phyloP scores from a whole-genome alignment of 1,284 basidiomycete species.

The Cerrena zonata region DNA sequence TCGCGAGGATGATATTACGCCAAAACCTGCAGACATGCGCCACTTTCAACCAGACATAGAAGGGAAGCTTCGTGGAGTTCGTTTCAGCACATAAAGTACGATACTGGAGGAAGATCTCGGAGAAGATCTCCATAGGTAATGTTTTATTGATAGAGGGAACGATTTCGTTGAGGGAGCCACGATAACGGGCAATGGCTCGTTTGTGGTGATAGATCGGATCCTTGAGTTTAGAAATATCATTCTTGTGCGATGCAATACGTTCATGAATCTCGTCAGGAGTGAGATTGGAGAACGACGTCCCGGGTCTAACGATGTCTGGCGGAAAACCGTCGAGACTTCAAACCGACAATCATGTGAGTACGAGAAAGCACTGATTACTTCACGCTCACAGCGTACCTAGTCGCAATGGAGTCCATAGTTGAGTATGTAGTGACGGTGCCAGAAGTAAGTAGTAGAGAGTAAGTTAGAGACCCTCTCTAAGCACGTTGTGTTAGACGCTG shows the following conservation, averaged over 20 bases:
- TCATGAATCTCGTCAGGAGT: neutral
- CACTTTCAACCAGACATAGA: neutral
- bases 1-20: neutral
- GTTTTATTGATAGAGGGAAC: neutral
- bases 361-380: too few species aligned
- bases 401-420: too few species aligned
- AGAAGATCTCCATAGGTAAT: neutral
- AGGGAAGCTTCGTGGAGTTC: neutral
- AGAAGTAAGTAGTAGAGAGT: too few species aligned
- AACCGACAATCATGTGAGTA: too few species aligned
- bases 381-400: too few species aligned
- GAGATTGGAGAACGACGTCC: neutral
- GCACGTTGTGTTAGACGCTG: too few species aligned
- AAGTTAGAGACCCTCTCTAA: too few species aligned
- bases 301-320: neutral
- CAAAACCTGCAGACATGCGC: neutral
- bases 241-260: neutral
- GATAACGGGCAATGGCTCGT: neutral
- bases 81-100: neutral
- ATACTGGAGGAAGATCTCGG: neutral
- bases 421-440: too few species aligned
- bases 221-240: neutral
- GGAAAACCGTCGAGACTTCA: neutral
- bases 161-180: neutral
- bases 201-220: neutral